These are phyloP conservation scores for Solanum raphanifolium DNA, from an alignment of 257 asterid species.

Conservation along the genomic window DNA sequence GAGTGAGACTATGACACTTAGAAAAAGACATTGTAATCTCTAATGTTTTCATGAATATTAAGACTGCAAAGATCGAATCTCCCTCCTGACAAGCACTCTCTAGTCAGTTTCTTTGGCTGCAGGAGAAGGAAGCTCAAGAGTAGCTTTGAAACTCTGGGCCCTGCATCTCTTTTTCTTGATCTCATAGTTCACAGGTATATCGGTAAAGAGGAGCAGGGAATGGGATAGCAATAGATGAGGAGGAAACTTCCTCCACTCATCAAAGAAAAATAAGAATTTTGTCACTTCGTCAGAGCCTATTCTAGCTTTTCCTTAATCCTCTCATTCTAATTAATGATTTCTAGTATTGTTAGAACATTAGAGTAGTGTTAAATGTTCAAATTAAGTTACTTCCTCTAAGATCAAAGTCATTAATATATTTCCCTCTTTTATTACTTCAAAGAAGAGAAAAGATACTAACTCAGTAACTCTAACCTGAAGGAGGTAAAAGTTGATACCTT, in stretches of 20 bases:
- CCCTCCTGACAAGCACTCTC: slow-evolving; percentile 2
- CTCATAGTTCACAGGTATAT: slow-evolving; percentile 26
- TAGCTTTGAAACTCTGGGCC: slow-evolving; percentile 19
- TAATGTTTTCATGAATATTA: background rate
- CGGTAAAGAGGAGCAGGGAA: background rate
- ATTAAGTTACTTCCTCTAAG: background rate
- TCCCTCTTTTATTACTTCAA: background rate
- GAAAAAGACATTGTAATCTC: background rate
- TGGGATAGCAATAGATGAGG: background rate
- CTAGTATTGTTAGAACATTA: background rate
- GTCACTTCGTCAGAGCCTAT: background rate
- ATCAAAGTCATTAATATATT: background rate
- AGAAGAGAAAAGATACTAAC: background rate
- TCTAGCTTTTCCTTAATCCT: background rate
- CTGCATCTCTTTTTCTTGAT: slow-evolving; percentile 36
- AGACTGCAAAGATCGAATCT: background rate
- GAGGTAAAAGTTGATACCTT: background rate
- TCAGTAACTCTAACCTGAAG: background rate
- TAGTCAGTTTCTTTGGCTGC: slow-evolving; percentile 26
- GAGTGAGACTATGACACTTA: background rate
- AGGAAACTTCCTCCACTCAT: background rate
- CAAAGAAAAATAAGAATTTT: background rate
- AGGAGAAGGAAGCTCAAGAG: slow-evolving; percentile 23
- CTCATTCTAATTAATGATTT: background rate
- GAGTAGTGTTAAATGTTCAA: background rate